phyloP scores from a whole-genome alignment of 2,329 filamentous ascomycete species.

The Colletotrichum trifolii region DNA sequence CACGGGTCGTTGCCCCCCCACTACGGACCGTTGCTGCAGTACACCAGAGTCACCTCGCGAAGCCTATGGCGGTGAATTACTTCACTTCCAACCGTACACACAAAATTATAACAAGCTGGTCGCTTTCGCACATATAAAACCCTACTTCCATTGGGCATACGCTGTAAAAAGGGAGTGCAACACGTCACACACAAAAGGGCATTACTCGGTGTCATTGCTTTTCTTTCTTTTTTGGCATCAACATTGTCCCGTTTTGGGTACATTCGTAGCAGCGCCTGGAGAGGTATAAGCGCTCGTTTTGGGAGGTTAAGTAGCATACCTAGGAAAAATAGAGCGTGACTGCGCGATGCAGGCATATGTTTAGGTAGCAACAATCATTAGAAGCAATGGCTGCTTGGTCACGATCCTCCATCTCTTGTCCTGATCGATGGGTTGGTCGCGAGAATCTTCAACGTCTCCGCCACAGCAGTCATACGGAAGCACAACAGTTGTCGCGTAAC shows the following conservation, averaged over 20 bases:
- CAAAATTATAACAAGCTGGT: background rate
- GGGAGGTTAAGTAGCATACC: background rate
- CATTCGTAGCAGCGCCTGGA: background rate
- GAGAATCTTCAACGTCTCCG: too few relatives aligned
- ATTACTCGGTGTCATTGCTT: constrained; percentile 18
- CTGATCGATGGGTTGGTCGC: too few relatives aligned
- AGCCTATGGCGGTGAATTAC: constrained; percentile 21
- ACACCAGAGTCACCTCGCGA: constrained; percentile 20
- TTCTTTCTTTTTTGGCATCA: background rate
- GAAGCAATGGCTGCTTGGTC: too few relatives aligned
- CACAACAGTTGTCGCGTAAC: too few relatives aligned
- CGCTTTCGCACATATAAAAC: constrained; percentile 12
- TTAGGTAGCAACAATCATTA: background rate
- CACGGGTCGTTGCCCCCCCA: constrained; percentile 25
- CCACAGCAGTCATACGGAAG: too few relatives aligned
- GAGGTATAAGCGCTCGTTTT: background rate
- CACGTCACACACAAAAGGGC: constrained; percentile 20
- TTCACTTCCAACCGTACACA: background rate
- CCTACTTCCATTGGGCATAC: constrained; percentile 3
- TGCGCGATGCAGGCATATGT: constrained; percentile 7
- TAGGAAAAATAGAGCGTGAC: background rate
- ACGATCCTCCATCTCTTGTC: too few relatives aligned
- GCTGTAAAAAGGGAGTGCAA: background rate
- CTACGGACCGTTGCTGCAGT: constrained; percentile 21
- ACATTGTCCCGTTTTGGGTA: constrained; percentile 5